Evolutionary conservation across 2,329 filamentous ascomycete species (phyloP).

Genomic region (Sporothrix variecibatus): DNA sequence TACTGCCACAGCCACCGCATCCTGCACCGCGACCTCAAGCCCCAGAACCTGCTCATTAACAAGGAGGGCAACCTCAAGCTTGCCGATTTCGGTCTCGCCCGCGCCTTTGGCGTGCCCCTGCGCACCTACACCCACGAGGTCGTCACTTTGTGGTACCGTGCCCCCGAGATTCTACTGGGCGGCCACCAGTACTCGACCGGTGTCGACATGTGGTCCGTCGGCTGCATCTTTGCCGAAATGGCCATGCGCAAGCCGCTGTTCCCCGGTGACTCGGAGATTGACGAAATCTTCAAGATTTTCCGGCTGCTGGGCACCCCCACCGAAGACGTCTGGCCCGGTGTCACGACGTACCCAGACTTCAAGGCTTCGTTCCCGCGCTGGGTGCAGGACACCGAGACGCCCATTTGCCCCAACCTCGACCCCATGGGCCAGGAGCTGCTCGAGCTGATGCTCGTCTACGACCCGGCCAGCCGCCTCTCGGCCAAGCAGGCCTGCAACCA

Average conservation of each 20-base stretch:
- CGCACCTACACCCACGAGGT: slow-evolving; percentile 91
- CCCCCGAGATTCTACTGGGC: slow-evolving; percentile 82
- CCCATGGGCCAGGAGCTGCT: slow-evolving; percentile 67
- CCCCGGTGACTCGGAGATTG: slow-evolving; percentile 87
- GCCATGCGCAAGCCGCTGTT: slow-evolving; percentile 87
- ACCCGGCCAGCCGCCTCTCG: slow-evolving; percentile 79
- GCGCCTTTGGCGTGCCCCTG: slow-evolving; percentile 84
- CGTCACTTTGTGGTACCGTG: slow-evolving; percentile 86
- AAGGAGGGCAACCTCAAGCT: slow-evolving; percentile 84
- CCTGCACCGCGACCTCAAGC: slow-evolving; percentile 81
- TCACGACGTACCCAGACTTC: slow-evolving; percentile 87
- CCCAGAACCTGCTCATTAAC: slow-evolving; percentile 82
- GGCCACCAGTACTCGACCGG: slow-evolving; percentile 90
- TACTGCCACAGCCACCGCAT: slow-evolving; percentile 87
- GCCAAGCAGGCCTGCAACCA: slow-evolving; percentile 85
- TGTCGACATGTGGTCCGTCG: slow-evolving; percentile 90
- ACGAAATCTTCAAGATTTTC: slow-evolving; percentile 96
- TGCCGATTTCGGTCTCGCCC: slow-evolving; percentile 83
- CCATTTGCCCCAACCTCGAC: slow-evolving; percentile 71
- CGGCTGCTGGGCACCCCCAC: slow-evolving; percentile 77
- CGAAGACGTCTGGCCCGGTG: slow-evolving; percentile 79
- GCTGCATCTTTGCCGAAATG: slow-evolving; percentile 92
- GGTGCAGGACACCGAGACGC: slow-evolving; percentile 65
- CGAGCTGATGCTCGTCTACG: slow-evolving; percentile 73
- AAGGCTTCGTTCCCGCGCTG: slow-evolving; percentile 88